Conservation (phyloP, 2,329 filamentous ascomycete species). For the Rutstroemia sp. region DNA sequence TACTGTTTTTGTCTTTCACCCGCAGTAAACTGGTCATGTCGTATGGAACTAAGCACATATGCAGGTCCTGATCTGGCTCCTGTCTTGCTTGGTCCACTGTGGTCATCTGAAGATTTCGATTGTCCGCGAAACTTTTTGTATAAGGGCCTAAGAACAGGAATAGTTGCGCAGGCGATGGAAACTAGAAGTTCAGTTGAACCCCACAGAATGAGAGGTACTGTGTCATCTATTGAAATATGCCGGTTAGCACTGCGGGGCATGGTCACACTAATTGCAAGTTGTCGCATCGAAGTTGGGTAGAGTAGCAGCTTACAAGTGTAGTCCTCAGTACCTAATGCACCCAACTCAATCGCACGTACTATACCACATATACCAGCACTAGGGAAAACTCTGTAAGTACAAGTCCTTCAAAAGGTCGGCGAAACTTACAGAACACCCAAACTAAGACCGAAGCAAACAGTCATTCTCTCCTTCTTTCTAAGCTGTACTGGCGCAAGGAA, state of each 20-base stretch:
- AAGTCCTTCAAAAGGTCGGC: not conserved
- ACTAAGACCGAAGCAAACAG: slow-evolving; percentile 1
- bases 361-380: slow-evolving; percentile 6
- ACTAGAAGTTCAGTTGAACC: slow-evolving; percentile 3
- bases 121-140: not conserved
- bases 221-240: not conserved
- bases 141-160: not conserved
- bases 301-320: slow-evolving; percentile 4
- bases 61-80: not conserved
- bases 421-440: slow-evolving; percentile 3
- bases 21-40: not conserved
- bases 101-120: not conserved
- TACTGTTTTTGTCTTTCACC: not conserved
- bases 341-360: not conserved
- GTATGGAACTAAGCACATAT: slow-evolving; percentile 1
- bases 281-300: not conserved
- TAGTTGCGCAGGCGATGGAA: slow-evolving; percentile 2
- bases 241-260: not conserved
- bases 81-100: not conserved
- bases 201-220: slow-evolving; percentile 3
- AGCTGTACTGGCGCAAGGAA: not conserved
- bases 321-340: not conserved
- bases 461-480: not conserved
- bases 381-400: too few species aligned
- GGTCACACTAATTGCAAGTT: not conserved